A percentile compares a stretch with the other conserved stretches of the same genome.
These are phyloP conservation scores for Sporisorium sorghi DNA, from an alignment of 1,284 basidiomycete species.

Conservation along the genomic window DNA sequence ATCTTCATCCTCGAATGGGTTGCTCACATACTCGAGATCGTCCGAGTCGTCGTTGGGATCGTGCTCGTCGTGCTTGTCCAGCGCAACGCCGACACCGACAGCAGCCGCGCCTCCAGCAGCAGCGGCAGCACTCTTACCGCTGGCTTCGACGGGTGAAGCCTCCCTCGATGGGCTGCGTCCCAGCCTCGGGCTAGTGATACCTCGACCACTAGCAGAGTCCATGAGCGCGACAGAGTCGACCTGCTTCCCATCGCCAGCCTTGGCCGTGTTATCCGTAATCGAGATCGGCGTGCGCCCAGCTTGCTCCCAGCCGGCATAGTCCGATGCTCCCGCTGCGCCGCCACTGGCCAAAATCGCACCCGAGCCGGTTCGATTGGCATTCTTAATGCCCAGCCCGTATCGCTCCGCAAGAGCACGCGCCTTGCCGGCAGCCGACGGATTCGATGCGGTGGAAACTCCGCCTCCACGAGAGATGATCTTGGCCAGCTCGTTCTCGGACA, in stretches of 20 bases:
- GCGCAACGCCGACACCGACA: conserved; percentile 2
- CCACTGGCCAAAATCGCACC: too few relatives aligned
- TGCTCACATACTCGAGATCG: conserved; percentile 61
- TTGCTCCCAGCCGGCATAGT: conserved; percentile 50
- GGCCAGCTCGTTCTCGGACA: conserved; percentile 61
- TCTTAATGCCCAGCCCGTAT: conserved; percentile 44
- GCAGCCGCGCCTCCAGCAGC: conserved; percentile 12
- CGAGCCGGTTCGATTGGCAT: conserved; percentile 16
- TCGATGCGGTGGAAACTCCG: conserved; percentile 1
- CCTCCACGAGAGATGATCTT: conserved; percentile 53
- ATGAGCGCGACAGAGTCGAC: conserved; percentile 42
- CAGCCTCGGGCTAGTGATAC: conserved; percentile 31
- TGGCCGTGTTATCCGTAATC: conserved; percentile 44
- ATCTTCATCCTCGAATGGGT: conserved; percentile 63
- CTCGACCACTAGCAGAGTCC: conserved; percentile 48
- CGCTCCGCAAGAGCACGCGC: conserved; percentile 34
- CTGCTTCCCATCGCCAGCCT: not conserved
- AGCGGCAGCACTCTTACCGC: conserved; percentile 5
- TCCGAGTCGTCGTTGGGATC: conserved; percentile 51
- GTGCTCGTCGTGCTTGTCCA: conserved; percentile 21
- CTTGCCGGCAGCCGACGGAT: conserved; percentile 16
- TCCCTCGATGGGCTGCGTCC: conserved; percentile 27
- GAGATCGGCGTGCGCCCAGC: conserved; percentile 50
- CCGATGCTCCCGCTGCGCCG: conserved; percentile 5
- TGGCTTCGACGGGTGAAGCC: not conserved